These are phyloP conservation scores for Backusella parvicylindrica DNA, from an alignment of 192 early-diverging fungal species.

Conservation along the genomic window DNA sequence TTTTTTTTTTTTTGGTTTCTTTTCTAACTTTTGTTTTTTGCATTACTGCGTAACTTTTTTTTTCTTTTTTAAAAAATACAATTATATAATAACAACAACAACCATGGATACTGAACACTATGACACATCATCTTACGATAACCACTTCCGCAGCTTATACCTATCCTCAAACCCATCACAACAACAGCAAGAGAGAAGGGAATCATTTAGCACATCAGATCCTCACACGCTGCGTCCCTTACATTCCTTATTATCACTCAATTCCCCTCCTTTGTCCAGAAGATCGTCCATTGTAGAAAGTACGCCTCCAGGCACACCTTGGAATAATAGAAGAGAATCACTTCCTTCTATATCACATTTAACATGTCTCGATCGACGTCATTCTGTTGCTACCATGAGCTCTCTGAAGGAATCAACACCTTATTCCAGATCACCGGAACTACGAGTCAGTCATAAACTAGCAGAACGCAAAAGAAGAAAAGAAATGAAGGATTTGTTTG, in stretches of 20 bases:
- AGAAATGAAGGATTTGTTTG: conserved; percentile 91
- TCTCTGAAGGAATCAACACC: conserved; percentile 31
- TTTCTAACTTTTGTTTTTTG: background rate
- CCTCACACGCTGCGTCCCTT: conserved; percentile 14
- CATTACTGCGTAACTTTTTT: background rate
- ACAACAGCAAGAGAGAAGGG: conserved; percentile 13
- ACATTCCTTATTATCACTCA: conserved; percentile 17
- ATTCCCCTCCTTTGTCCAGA: conserved; percentile 20
- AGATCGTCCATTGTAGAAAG: conserved; percentile 10
- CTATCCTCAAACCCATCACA: conserved; percentile 4
- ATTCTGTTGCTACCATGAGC: conserved; percentile 23
- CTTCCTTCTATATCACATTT: conserved; percentile 15
- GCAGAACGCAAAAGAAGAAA: conserved; percentile 83
- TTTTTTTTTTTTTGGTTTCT: background rate
- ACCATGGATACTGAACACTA: background rate
- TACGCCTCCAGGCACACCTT: conserved; percentile 14
- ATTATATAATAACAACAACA: background rate
- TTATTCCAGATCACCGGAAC: conserved; percentile 68
- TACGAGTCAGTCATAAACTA: conserved; percentile 80
- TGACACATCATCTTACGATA: background rate
- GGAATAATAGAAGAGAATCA: conserved; percentile 11
- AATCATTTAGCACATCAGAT: conserved; percentile 27
- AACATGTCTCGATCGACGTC: conserved; percentile 18
- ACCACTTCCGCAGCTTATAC: background rate
- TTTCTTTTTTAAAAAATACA: background rate